Evolutionary conservation across 805 yeast species (phyloP), one percentile per base, ranked within the genome.

Genomic region (Priceomyces melissophilus): DNA sequence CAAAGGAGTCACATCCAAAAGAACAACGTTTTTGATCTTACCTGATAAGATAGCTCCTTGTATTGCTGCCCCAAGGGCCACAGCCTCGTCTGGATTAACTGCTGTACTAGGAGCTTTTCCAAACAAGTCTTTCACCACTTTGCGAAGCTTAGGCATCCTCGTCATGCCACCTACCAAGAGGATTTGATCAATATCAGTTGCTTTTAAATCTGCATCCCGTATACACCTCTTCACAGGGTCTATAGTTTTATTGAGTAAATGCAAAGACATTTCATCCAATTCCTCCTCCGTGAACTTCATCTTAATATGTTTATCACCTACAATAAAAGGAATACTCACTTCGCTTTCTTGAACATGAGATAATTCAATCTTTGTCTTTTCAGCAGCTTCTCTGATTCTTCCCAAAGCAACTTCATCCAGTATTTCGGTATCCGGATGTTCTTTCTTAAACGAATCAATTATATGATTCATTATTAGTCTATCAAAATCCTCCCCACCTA

Each of bases 1-100:
- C 59, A 85, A 70, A 40, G 95, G 95, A 20, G 93, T 84, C 15
- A 86, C 93, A 63, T 86, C 95, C 50, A 86, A 71, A 41, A 86
- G 64, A 39, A 86, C 74, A 32, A 86, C 91, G 57, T 85, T 84
- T 63, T 79, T 82, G 40, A 86, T 82, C 52, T 85, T 88, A 49
- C 95, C 95, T 14, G 90, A 82, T 42, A 86, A 67, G 30, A 86
- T 83, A 52, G 90, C 95, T 54, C 91, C 95, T 67, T 86, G 95
- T 53, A 86, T 84, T 35, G 95, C 93, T 26, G 95, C 95, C 56
- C 95, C 95, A 49, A 86, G 65, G 34, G 95, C 93, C 37, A 86
- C 95, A n/a, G 93, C 90, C 63, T 86, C 95, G 61, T 86, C 95
- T n/a, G 95, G 95, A 58, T 86, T 86, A 10, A 86, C 87, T 13